Base-by-base conservation (phyloP, 352 stramenopile genomes). In the Phytophthora tubulina region DNA sequence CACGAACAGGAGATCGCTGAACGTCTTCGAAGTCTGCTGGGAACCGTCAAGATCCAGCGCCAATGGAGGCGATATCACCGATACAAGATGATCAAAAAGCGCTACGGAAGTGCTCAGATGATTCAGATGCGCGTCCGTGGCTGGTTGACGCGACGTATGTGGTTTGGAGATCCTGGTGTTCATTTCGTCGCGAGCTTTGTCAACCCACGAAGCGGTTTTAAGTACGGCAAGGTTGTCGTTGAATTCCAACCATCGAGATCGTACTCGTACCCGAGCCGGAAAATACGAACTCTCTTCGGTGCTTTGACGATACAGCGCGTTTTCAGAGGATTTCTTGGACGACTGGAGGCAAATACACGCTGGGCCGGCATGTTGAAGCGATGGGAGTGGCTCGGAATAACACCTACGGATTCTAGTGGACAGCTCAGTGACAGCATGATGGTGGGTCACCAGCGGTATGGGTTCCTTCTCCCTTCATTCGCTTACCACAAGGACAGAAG, bases 311-410 rank as follows among this genome's bases (percentile, higher is more conserved):
- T 94, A 14, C 87, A 94, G 52, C 82, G 82, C 3, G 50, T 83
- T 10, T 90, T 82, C 32, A 75, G 85, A 42, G 85, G 85, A 4
- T 74, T 82, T 49, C 27, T 80, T 4, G 84, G 81, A n/a, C 83
- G 85, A n/a, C 45, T 94, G 6, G 27, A 44, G 1, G 85, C 84
- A 7, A 94, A 92, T 67, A 70, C 80, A n/a, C 56, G 59, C n/a
- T 93, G 87, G 87, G 71, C 76, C n/a, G 72, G 46, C 5, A 94
- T 93, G 82, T 55, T 92, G n/a, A 82, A 74, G 52, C 75, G 84
- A 17, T 95, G 87, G 87, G 76, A 93, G 61, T 95, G 87, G 87
- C 75, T 95, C 48, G 75, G 79, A 7, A 79, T 93, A 14, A 75
- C 64, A 8, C 46, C 69, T 6, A 78, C 48, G 14, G 64, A 79